Evolutionary conservation across 805 yeast species (phyloP).

Genomic region (Candida anglica): DNA sequence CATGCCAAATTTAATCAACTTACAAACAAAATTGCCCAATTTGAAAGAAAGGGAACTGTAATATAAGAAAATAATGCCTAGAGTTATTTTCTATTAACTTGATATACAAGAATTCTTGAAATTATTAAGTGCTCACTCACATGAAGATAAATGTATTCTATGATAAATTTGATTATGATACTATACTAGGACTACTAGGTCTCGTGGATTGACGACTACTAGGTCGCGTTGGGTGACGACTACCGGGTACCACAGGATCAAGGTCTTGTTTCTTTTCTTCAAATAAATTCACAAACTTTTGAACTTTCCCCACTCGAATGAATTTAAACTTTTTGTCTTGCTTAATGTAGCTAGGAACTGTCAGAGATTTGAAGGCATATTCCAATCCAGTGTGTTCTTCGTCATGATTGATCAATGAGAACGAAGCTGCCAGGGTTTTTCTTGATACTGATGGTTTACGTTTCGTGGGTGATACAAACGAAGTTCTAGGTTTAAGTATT

Average conservation of each 20-base stretch:
- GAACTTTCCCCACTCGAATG: conserved; percentile 44
- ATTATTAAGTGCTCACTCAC: no score
- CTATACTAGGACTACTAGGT: no score
- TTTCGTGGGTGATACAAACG: conserved; percentile 12
- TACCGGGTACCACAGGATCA: no score
- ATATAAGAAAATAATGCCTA: not conserved
- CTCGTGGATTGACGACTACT: no score
- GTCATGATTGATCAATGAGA: conserved; percentile 21
- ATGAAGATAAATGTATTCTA: no score
- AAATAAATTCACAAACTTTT: conserved; percentile 39
- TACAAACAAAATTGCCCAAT: conserved; percentile 25
- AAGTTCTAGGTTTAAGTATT: not conserved
- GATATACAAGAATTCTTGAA: no score
- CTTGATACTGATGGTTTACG: conserved; percentile 9
- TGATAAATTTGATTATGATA: no score
- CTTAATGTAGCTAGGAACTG: conserved; percentile 34
- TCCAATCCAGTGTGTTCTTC: conserved; percentile 22
- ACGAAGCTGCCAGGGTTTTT: conserved; percentile 16
- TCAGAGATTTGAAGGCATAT: conserved; percentile 24
- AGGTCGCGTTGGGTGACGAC: no score
- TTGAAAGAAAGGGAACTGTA: conserved; percentile 10
- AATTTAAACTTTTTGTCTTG: conserved; percentile 40
- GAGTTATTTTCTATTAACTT: not conserved
- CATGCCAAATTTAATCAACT: conserved; percentile 30
- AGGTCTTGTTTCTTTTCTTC: conserved; percentile 28